These are phyloP conservation scores for Populus hybrid DNA, from an alignment of 441 rosid genomes.

Conservation along the genomic window DNA sequence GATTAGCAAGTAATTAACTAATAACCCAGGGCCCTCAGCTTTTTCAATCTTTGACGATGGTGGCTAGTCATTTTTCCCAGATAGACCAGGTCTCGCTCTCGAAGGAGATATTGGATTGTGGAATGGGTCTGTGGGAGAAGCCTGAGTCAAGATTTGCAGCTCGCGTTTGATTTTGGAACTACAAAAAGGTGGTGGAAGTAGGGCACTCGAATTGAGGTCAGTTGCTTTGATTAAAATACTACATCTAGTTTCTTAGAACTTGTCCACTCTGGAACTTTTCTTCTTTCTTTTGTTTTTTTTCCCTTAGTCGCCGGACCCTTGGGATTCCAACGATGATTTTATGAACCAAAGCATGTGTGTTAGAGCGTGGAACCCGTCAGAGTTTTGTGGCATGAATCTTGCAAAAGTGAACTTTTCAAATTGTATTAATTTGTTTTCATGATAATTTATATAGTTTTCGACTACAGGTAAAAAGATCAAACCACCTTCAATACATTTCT, in stretches of 20 bases:
- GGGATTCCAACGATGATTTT: not conserved
- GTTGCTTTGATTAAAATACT: not conserved
- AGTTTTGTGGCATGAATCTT: not conserved
- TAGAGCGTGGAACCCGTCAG: not conserved
- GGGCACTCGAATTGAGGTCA: not conserved
- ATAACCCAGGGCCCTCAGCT: not conserved
- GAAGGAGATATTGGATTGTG: not conserved
- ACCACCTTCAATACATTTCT: not conserved
- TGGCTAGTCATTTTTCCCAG: not conserved
- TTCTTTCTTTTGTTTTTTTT: not conserved
- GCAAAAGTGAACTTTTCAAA: not conserved
- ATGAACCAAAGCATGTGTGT: not conserved
- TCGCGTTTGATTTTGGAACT: conserved; percentile 13
- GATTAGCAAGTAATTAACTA: not conserved
- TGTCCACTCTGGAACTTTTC: not conserved
- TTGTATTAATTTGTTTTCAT: not conserved
- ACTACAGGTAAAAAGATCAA: not conserved
- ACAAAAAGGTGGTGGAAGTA: conserved; percentile 4
- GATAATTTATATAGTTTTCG: not conserved
- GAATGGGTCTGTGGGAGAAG: not conserved
- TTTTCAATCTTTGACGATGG: not conserved
- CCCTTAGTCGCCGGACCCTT: not conserved
- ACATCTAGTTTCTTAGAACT: not conserved
- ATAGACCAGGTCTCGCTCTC: not conserved
- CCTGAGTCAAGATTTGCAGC: conserved; percentile 24